Evolutionary conservation across 2,329 filamentous ascomycete species (phyloP), one percentile per base, ranked within the genome.

Genomic region (Apiospora hydei): DNA sequence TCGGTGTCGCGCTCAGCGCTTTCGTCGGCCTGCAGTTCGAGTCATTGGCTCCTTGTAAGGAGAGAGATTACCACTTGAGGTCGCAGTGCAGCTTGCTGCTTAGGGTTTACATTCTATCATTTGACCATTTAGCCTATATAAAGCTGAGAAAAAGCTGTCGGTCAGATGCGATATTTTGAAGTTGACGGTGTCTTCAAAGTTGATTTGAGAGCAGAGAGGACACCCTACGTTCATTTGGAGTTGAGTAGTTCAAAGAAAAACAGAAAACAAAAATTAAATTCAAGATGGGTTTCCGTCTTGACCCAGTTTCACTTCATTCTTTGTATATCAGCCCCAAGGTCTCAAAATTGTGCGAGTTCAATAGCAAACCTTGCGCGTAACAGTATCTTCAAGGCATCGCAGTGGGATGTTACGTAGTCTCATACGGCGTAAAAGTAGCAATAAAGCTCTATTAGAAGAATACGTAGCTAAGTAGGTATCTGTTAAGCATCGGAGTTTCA

Each of bases 201-300:
- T n/a, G 18, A 30, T 10, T 64, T n/a, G 34, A 41, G 21, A 64
- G 34, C 30, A 64, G 41, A 13, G 34, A 18, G 18, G 1, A 41
- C 14, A 13, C 21, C 21, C 34, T 41, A 34, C 34, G 21, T 41
- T 64, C 10, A 41, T 30, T 41, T 41, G 30, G 16, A n/a, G 57
- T 24, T 41, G 8, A 41, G 57, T 41, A 41, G 18, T 47, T 47
- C 8, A 24, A n/a, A 64, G 3, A n/a, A 64, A 64, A 64, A n/a
- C 21, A 49, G 46, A 49, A 49, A 49, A 49, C 46, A n/a, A n/a
- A 61, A 41, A 61, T 38, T 21, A 61, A 64, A 41, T n/a, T 64
- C 57, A 64, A 64, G 57, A 64, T 64, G 34, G 57, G 57, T 64
- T 41, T 21, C 34, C 46, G 21, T 64, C 57, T 64, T 64, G 57